Percentiles rank a stretch among this genome's conserved stretches.
Conservation (phyloP, 1,139 yeast genomes). For the Geotrichum restrictum region DNA sequence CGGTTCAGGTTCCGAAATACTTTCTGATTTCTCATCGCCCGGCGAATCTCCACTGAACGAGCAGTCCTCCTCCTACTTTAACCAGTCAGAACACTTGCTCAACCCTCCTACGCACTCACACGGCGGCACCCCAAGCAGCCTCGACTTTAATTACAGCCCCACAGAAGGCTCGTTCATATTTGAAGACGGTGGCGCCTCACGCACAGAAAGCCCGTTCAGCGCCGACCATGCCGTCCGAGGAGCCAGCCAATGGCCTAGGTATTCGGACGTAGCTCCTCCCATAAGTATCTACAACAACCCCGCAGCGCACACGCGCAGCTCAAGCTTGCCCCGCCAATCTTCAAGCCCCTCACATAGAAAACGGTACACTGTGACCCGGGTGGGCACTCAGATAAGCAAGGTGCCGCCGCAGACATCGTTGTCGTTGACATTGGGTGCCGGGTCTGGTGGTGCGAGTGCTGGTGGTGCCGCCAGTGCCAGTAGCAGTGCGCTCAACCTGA, state of each 20-base stretch:
- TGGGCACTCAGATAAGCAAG: neutral
- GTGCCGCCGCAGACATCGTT: too few species aligned
- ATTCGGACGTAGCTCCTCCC: neutral
- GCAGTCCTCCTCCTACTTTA: slow-evolving; percentile 6
- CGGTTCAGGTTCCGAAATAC: slow-evolving; percentile 1
- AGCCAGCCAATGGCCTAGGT: neutral
- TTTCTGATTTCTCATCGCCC: slow-evolving; percentile 9
- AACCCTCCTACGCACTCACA: neutral
- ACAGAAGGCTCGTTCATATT: neutral
- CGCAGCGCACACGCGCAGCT: neutral
- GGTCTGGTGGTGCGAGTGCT: too few species aligned
- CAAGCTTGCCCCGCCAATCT: neutral
- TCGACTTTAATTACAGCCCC: neutral
- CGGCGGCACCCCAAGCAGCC: slow-evolving; percentile 1
- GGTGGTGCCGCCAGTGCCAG: too few species aligned
- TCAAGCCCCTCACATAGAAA: neutral
- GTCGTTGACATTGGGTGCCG: too few species aligned
- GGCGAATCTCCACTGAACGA: neutral
- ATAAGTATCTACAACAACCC: too few species aligned
- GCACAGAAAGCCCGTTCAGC: neutral
- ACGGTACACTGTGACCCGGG: neutral
- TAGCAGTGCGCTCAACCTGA: neutral
- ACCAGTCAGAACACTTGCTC: neutral
- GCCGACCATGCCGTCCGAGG: neutral
- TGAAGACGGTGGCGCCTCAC: neutral